A percentile compares a stretch with the other conserved stretches of the same genome.
Conservation (phyloP, 108 stramenopile species). For the Cylindrotheca closterium region DNA sequence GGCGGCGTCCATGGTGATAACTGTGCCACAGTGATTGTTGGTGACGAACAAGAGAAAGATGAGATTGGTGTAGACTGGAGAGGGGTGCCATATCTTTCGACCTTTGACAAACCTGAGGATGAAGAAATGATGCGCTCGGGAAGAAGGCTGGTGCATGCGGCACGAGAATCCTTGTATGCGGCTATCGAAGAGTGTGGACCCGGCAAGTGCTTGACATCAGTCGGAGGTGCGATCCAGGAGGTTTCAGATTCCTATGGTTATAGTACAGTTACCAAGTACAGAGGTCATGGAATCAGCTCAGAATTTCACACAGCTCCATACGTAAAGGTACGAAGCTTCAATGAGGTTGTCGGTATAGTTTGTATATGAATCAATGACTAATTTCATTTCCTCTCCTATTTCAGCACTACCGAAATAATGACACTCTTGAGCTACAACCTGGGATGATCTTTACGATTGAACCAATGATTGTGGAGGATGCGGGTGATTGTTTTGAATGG, state of each 20-base stretch:
- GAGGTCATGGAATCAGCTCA: slow-evolving; percentile 94
- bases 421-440: slow-evolving; percentile 60
- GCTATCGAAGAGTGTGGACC: slow-evolving; percentile 63
- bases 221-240: slow-evolving; percentile 91
- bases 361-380: neutral
- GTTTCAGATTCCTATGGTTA: slow-evolving; percentile 83
- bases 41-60: slow-evolving; percentile 58
- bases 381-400: slow-evolving; percentile 6
- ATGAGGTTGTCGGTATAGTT: neutral
- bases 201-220: slow-evolving; percentile 70
- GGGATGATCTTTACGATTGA: slow-evolving; percentile 99
- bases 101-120: slow-evolving; percentile 45
- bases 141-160: slow-evolving; percentile 67
- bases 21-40: slow-evolving; percentile 92
- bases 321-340: slow-evolving; percentile 53
- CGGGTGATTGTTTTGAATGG: slow-evolving; percentile 78
- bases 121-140: slow-evolving; percentile 48
- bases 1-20: slow-evolving; percentile 97
- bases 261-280: slow-evolving; percentile 79
- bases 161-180: slow-evolving; percentile 74
- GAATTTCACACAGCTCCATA: slow-evolving; percentile 91
- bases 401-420: slow-evolving; percentile 86
- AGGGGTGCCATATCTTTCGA: slow-evolving; percentile 47
- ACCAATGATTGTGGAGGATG: slow-evolving; percentile 94
- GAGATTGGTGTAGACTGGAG: slow-evolving; percentile 59